Evolutionary conservation across 345 rosid species (phyloP).

Genomic region (Balakata baccata): DNA sequence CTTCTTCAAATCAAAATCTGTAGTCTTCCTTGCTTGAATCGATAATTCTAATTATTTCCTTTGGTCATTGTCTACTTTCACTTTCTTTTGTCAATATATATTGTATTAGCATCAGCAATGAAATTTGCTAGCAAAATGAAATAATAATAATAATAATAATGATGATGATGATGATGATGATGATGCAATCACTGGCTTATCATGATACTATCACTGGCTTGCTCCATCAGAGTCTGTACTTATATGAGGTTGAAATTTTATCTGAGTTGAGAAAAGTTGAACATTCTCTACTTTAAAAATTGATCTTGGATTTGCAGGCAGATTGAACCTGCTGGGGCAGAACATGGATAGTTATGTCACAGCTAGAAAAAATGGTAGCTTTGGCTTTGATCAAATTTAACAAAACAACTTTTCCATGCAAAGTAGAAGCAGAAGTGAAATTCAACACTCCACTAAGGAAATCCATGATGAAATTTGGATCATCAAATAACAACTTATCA

Average conservation of each 20-base stretch:
- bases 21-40: constrained; percentile 3
- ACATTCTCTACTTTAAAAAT: neutral
- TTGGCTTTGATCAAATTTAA: constrained; percentile 20
- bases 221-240: too few species aligned
- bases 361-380: constrained; percentile 10
- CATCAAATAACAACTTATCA: constrained; percentile 22
- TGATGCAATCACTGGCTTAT: too few species aligned
- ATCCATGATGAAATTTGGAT: constrained; percentile 19
- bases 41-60: neutral
- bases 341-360: constrained; percentile 6
- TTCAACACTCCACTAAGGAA: constrained; percentile 17
- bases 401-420: constrained; percentile 34
- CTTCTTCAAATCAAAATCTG: neutral
- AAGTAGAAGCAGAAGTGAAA: constrained; percentile 27
- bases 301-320: constrained; percentile 7
- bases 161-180: too few species aligned
- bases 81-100: too few species aligned
- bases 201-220: too few species aligned
- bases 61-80: neutral
- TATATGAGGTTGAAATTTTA: too few species aligned
- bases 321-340: neutral
- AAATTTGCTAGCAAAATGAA: too few species aligned
- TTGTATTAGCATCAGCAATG: too few species aligned
- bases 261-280: neutral
- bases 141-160: too few species aligned